Base-by-base conservation (phyloP, 192 early-diverging fungal genomes). In the Chytriomyces confervae region DNA sequence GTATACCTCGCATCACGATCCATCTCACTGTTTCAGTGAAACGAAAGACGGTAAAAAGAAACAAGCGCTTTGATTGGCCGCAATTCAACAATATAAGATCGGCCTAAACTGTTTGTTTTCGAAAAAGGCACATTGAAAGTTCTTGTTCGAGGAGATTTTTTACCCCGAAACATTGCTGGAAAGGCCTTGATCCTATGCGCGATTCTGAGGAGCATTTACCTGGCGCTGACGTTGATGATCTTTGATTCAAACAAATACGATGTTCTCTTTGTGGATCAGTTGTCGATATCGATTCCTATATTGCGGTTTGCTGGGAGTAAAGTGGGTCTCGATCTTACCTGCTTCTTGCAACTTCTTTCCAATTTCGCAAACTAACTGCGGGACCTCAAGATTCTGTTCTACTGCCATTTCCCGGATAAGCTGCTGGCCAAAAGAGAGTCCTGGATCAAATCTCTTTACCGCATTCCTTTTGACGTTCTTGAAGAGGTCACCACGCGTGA, bases 351-450 rank as follows among this genome's bases (percentile, higher is more conserved):
- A 57, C 3, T n/a, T 3, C 3, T 13, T 57, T 1, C 45, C 50
- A 53, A 13, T 23, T 27, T 47, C 10, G 62, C 23, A 66, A 20
- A 8, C 65, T 65, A 44, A n/a, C 18, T 65, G 20, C 10, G 53
- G 20, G 20, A 0, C 44, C 18, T 69, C 44, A 83, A 93, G 83
- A 90, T 97, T 10, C 83, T 98, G 51, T 98, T 98, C 83, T 98
- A 98, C 80, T 96, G 97, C 80, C 97, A 98, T 71, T 97, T 95
- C 76, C 97, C 97, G 0, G 97, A 98, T 79, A 93, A 95, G 72
- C 84, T 96, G 60, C 80, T 93, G 43, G 90, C 96, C 16, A 67
- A 64, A 46, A 88, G 93, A 5, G 86, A 89, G 43, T 86, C 90
- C 4, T 7, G 85, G 11, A 61, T 91, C 11, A 93, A 93, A 79